Conservation (phyloP, 2,329 filamentous ascomycete species). For the Fusarium falciforme region DNA sequence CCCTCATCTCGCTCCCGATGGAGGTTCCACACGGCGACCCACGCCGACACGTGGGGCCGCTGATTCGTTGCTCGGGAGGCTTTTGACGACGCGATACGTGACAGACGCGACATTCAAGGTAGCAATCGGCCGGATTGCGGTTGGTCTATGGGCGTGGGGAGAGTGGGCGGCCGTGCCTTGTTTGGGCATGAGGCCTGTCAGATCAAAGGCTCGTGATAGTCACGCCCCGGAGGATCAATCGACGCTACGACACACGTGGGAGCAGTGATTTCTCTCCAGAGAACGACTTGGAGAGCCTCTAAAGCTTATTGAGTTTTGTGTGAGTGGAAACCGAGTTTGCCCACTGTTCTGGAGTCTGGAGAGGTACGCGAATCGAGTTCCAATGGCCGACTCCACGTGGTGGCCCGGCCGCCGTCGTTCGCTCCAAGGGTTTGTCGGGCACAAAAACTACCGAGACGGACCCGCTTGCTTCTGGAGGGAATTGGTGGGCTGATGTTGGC, state of each 20-base stretch:
- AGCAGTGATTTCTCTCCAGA: slow-evolving; percentile 1
- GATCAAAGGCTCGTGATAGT: slow-evolving; percentile 11
- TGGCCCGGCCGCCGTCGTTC: slow-evolving; percentile 24
- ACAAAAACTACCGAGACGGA: slow-evolving; percentile 6
- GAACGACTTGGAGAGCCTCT: background rate
- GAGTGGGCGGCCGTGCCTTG: background rate
- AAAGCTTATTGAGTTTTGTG: background rate
- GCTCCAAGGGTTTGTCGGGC: slow-evolving; percentile 9
- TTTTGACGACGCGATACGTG: slow-evolving; percentile 12
- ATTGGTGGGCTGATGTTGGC: background rate
- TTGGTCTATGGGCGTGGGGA: background rate
- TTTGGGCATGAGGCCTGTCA: background rate
- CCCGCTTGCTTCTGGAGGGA: background rate
- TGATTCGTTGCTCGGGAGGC: slow-evolving; percentile 42
- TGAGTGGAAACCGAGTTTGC: background rate
- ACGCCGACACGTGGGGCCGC: slow-evolving; percentile 44
- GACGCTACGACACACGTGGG: slow-evolving; percentile 24
- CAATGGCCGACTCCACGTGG: slow-evolving; percentile 43
- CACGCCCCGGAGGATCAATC: background rate
- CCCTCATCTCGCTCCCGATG: slow-evolving; percentile 12
- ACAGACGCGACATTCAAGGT: background rate
- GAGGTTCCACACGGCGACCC: slow-evolving; percentile 20
- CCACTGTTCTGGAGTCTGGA: slow-evolving; percentile 12
- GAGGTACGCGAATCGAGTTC: slow-evolving; percentile 20
- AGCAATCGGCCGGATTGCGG: slow-evolving; percentile 5